phyloP scores from a whole-genome alignment of 192 early-diverging fungal species.

The Chytriomyces hyalinus region DNA sequence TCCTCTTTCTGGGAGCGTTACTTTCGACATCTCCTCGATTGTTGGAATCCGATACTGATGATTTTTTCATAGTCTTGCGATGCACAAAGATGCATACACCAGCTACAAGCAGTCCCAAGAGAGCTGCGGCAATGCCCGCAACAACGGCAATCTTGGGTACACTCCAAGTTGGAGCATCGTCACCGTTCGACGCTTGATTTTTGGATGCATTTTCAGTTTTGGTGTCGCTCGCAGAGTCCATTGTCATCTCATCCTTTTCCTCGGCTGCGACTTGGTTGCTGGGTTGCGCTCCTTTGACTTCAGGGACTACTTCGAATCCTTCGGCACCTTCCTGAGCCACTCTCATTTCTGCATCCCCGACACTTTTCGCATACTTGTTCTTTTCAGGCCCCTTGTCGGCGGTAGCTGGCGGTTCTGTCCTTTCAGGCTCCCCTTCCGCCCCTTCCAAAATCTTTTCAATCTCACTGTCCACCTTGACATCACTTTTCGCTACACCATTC shows the following conservation, averaged over 20 bases:
- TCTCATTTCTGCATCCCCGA: too few species aligned
- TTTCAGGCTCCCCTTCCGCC: too few species aligned
- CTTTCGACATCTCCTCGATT: not conserved
- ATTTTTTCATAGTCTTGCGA: not conserved
- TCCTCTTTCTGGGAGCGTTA: not conserved
- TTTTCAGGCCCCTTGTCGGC: not conserved
- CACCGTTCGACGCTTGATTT: not conserved
- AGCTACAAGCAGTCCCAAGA: not conserved
- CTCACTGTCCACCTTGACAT: not conserved
- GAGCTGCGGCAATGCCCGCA: not conserved
- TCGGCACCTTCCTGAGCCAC: not conserved
- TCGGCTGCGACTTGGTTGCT: too few species aligned
- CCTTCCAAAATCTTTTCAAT: not conserved
- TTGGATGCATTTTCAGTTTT: not conserved
- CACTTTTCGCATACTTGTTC: too few species aligned
- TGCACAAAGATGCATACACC: not conserved
- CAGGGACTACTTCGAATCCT: not conserved
- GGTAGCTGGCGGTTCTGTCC: not conserved
- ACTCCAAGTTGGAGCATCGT: not conserved
- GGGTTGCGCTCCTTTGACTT: too few species aligned
- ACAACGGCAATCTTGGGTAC: not conserved
- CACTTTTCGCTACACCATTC: not conserved
- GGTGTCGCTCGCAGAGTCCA: not conserved
- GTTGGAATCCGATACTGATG: not conserved
- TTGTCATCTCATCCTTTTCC: too few species aligned